Base-by-base conservation (phyloP, 2,329 filamentous ascomycete species). In the Tolypocladium tundrense region DNA sequence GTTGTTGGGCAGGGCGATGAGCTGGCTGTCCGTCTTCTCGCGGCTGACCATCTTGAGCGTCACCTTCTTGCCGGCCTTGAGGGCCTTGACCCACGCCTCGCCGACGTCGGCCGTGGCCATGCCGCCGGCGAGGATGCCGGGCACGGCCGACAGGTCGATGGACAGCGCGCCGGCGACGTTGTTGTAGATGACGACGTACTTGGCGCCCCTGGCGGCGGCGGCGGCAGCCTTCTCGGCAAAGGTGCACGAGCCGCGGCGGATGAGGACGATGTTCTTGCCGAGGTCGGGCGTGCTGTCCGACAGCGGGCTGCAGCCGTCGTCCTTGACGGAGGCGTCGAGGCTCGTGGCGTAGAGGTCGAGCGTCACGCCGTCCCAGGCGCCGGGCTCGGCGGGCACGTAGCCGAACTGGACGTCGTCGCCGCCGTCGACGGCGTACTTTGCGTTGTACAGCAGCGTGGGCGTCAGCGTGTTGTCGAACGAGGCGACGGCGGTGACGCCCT, bases 171-270 rank as follows among this genome's bases (percentile, higher is more conserved):
- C 73, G 8, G 63, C 61, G 21, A 55, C 60, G 61, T 81, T 83
- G 74, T 86, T 86, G 70, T 86, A 87, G 64, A 85, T 73, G 62
- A 88, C 69, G 57, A 88, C 69, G 61, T 86, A 85, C 65, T 80
- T 78, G 54, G 82, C 85, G 13, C 85, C 85, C 54, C 75, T 75
- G 8, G 73, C 75, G 2, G 72, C 77, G 5, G 80, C 79, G 59
- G 83, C 81, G 45, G 71, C 65, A 2, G 77, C 77, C 72, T 87
- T 86, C 14, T 75, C 63, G 2, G 73, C 72, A 59, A 85, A 85
- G 0, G 75, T 75, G 67, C 84, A 87, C 10, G 70, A 77, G 54
- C 84, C 84, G 31, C 83, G 78, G 53, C 81, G 80, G 43, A 88
- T 73, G 10, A 88, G 77, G 4, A 85, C 83, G 42, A 88, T 79